Conservation (phyloP, 768 basidiomycete genomes). For the Gelatoporia subvermispora region DNA sequence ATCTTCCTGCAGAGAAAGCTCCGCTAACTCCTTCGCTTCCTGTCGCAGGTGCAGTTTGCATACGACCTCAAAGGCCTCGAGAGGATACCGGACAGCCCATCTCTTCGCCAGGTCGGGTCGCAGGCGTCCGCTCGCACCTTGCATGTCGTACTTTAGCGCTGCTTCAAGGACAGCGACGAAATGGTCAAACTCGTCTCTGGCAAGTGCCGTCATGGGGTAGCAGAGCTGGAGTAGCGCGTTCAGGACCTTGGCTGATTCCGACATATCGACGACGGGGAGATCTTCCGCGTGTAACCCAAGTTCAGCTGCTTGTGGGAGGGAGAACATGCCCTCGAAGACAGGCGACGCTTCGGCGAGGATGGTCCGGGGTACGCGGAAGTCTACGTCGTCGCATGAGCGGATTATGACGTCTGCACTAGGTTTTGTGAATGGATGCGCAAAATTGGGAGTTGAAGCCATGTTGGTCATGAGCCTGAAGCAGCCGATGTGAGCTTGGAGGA, state of each 20-base stretch:
- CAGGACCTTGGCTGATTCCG: constrained; percentile 7
- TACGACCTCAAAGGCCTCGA: too few species aligned
- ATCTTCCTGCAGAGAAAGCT: too few species aligned
- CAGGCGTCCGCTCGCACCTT: too few species aligned
- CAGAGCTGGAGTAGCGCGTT: constrained; percentile 15
- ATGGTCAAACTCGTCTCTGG: background rate
- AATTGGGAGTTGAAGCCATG: too few species aligned
- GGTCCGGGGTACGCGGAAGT: constrained; percentile 48
- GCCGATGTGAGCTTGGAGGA: too few species aligned
- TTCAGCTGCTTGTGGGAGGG: constrained; percentile 33
- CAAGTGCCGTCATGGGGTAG: constrained; percentile 17
- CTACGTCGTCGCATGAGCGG: constrained; percentile 45
- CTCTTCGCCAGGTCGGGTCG: too few species aligned
- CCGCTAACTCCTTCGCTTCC: too few species aligned
- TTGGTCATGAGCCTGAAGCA: too few species aligned
- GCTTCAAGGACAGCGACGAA: constrained; percentile 18
- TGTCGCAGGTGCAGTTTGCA: too few species aligned
- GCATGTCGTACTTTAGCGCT: constrained; percentile 25
- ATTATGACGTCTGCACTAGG: constrained; percentile 41
- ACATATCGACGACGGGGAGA: constrained; percentile 3
- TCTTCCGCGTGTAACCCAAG: background rate
- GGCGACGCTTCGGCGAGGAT: constrained; percentile 53
- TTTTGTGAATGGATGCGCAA: constrained; percentile 11
- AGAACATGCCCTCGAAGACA: constrained; percentile 53
- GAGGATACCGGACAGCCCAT: too few species aligned